Conservation (phyloP, 129 eudicot species). For the Chrysanthemum lavandulifolium region DNA sequence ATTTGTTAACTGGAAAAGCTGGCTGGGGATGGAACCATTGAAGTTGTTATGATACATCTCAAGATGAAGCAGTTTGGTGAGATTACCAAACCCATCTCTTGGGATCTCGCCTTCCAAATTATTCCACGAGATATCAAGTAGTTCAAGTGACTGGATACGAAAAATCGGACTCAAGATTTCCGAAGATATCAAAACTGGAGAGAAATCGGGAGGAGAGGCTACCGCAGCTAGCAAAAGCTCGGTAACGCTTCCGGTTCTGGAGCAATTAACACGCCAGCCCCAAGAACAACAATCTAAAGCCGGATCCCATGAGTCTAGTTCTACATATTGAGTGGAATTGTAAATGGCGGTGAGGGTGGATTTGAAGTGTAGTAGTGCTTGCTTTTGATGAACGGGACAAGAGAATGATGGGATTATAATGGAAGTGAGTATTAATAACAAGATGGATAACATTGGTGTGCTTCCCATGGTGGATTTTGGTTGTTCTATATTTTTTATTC, state of each 20-base stretch:
- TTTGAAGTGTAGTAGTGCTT: conserved; percentile 28
- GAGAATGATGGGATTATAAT: conserved; percentile 3
- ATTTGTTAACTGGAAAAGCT: conserved; percentile 27
- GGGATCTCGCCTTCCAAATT: too few relatives aligned
- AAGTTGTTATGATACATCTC: conserved; percentile 32
- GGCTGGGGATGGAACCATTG: conserved; percentile 37
- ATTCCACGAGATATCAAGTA: too few relatives aligned
- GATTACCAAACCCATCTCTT: too few relatives aligned
- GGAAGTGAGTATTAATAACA: too few relatives aligned
- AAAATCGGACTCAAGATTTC: too few relatives aligned
- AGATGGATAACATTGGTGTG: background rate
- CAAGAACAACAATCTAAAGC: conserved; percentile 46
- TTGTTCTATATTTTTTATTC: background rate
- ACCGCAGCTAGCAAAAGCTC: too few relatives aligned
- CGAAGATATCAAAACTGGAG: too few relatives aligned
- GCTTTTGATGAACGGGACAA: conserved; percentile 30
- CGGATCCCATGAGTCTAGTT: conserved; percentile 42
- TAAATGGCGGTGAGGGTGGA: conserved; percentile 25
- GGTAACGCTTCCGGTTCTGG: too few relatives aligned
- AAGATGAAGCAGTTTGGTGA: background rate
- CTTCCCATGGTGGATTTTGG: background rate
- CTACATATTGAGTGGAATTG: conserved; percentile 3
- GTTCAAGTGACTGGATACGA: too few relatives aligned
- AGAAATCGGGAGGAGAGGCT: too few relatives aligned
- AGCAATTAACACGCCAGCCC: conserved; percentile 42